These are phyloP conservation scores for Sugiyamaella smithiae DNA, from an alignment of 805 yeast genomes.

Conservation along the genomic window DNA sequence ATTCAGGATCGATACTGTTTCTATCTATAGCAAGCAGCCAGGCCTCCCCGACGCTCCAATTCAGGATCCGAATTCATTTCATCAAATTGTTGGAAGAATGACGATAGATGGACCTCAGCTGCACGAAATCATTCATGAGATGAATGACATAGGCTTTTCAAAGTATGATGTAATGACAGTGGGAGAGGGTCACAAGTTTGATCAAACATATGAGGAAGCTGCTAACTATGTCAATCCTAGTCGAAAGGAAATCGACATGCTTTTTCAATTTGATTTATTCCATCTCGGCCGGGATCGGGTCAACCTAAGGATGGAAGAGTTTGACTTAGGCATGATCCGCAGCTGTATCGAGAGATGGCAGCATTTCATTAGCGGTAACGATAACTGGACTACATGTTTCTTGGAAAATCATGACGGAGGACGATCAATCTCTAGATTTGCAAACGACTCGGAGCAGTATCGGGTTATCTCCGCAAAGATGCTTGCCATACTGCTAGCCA, in stretches of 20 bases:
- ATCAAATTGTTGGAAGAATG: not conserved
- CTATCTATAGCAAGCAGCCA: conserved; percentile 49
- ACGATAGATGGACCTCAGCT: conserved; percentile 48
- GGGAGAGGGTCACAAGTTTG: conserved; percentile 46
- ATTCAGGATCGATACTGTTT: conserved; percentile 57
- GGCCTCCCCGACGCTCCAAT: conserved; percentile 49
- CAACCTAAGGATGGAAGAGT: not conserved
- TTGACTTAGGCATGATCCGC: not conserved
- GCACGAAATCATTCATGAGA: conserved; percentile 56
- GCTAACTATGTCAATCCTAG: conserved; percentile 15
- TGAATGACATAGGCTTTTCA: conserved; percentile 43
- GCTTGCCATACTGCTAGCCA: conserved; percentile 43
- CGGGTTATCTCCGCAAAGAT: conserved; percentile 46
- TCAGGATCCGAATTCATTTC: conserved; percentile 35
- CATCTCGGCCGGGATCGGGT: conserved; percentile 7
- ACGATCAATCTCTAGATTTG: conserved; percentile 50
- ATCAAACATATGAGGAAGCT: conserved; percentile 41
- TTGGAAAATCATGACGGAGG: conserved; percentile 61
- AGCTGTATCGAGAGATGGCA: conserved; percentile 8
- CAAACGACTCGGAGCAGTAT: conserved; percentile 36
- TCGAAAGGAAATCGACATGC: conserved; percentile 38
- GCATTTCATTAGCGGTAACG: conserved; percentile 10
- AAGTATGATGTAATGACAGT: conserved; percentile 55
- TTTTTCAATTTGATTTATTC: conserved; percentile 34
- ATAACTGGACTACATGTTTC: conserved; percentile 53